Conservation (phyloP, 805 yeast species). For the Blastobotrys peoriensis region DNA sequence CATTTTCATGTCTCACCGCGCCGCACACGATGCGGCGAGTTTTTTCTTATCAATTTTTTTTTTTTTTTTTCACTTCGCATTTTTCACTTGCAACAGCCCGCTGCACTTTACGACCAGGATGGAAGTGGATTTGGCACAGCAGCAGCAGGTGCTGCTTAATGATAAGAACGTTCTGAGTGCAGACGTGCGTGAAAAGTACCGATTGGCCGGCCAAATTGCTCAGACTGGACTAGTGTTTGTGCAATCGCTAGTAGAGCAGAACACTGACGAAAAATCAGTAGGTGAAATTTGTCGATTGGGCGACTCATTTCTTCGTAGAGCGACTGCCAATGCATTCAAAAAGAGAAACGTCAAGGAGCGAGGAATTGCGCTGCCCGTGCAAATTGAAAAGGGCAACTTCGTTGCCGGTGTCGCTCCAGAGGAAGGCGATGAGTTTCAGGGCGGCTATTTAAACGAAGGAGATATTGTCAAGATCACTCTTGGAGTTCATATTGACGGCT, state of each 20-base stretch:
- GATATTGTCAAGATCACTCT: slow-evolving; percentile 79
- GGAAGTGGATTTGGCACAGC: slow-evolving; percentile 18
- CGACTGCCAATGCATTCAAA: slow-evolving; percentile 56
- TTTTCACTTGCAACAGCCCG: neutral
- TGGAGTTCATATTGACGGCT: slow-evolving; percentile 94
- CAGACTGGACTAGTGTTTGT: slow-evolving; percentile 75
- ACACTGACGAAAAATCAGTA: slow-evolving; percentile 16
- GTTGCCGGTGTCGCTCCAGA: slow-evolving; percentile 83
- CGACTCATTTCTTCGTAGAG: slow-evolving; percentile 63
- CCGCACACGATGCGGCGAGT: neutral
- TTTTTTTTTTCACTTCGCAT: neutral
- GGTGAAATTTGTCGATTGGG: slow-evolving; percentile 74
- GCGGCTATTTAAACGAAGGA: slow-evolving; percentile 56
- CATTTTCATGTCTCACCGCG: neutral
- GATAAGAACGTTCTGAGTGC: slow-evolving; percentile 64
- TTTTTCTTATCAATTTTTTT: no score
- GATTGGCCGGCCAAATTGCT: slow-evolving; percentile 82
- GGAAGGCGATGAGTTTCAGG: slow-evolving; percentile 32
- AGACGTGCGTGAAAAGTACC: slow-evolving; percentile 67
- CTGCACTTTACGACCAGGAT: slow-evolving; percentile 2
- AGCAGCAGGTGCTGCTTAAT: slow-evolving; percentile 41
- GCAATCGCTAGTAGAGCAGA: slow-evolving; percentile 20
- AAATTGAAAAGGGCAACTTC: slow-evolving; percentile 76
- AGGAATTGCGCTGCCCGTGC: slow-evolving; percentile 90
- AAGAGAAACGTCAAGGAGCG: slow-evolving; percentile 50